Evolutionary conservation across 768 basidiomycete genomes (phyloP), one percentile per base, ranked within the genome.

Genomic region (Boletales sp.): DNA sequence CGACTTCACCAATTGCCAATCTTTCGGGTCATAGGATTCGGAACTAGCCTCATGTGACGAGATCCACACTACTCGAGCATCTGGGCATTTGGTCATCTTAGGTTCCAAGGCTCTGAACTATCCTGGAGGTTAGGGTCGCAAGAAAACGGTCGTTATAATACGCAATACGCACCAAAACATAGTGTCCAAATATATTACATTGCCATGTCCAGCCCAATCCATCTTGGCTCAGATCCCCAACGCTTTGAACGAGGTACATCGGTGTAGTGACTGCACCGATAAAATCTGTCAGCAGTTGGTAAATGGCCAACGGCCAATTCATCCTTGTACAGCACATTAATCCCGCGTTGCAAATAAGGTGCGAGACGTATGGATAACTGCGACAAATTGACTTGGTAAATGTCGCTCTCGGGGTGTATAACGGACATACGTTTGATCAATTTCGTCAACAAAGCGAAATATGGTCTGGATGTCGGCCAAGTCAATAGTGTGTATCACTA

Each of bases 151-250:
- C 25, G 28, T 34, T 41, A 14, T 32, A 34, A 14, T 5, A 75
- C 84, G 48, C 60, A 34, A 14, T 5, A 76, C 85, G 48, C 60
- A 92, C 90, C 56, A 94, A 68, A 28, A 76, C 76, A 61, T 85
- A 93, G 66, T 92, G 90, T 1, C 85, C 83, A 49, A 93, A 91
- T 25, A 91, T 69, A 58, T 93, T 93, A 51, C 81, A 86, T 61
- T 92, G 88, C 88, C 90, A 94, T 8, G 84, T 79, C 77, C 78
- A 85, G 3, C 91, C 91, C 0, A 91, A 68, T 6, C 84, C 82
- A 55, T 94, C 89, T 5, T 69, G 67, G 54, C 81, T 87, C 44
- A 76, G 57, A 54, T 83, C 77, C 8, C 86, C 88, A 11, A 51
- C 60, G 28, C 73, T 65, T 63, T 93, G 88, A 5, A 72, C 50